Conservation (phyloP, 2,329 filamentous ascomycete genomes). For the Metarhizium robertsii region DNA sequence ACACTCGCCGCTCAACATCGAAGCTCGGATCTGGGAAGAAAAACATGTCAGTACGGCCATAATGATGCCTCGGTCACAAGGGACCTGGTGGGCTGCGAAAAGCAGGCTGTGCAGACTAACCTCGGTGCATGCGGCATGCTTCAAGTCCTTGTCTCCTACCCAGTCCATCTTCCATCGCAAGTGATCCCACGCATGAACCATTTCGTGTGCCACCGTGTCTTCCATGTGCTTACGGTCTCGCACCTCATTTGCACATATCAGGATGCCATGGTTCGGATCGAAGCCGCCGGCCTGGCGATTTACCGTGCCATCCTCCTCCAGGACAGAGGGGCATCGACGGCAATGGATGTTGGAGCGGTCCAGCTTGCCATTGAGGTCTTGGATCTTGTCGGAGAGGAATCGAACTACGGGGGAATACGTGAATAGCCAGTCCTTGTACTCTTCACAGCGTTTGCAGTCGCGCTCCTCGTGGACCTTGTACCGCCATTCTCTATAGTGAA, state of each 20-base stretch:
- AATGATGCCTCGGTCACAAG: not conserved
- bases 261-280: constrained; percentile 74
- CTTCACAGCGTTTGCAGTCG: constrained; percentile 75
- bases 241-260: constrained; percentile 89
- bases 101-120: constrained; percentile 33
- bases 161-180: constrained; percentile 85
- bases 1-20: constrained; percentile 88
- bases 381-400: constrained; percentile 77
- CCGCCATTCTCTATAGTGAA: constrained; percentile 68
- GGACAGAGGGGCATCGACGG: constrained; percentile 58
- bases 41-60: not conserved
- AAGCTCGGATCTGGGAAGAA: constrained; percentile 69
- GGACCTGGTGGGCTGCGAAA: not conserved
- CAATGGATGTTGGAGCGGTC: constrained; percentile 71
- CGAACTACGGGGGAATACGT: constrained; percentile 76
- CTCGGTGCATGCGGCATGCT: constrained; percentile 91
- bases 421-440: constrained; percentile 75
- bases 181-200: constrained; percentile 96
- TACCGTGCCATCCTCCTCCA: constrained; percentile 48
- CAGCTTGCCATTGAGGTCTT: constrained; percentile 67
- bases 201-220: constrained; percentile 91
- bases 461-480: constrained; percentile 66
- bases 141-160: constrained; percentile 58
- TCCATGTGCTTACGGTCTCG: constrained; percentile 72
- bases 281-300: constrained; percentile 72